Percentiles rank a stretch among this genome's conserved stretches.
phyloP scores from a whole-genome alignment of 1,284 basidiomycete genomes.

The Cutaneotrichosporon spelunceum region DNA sequence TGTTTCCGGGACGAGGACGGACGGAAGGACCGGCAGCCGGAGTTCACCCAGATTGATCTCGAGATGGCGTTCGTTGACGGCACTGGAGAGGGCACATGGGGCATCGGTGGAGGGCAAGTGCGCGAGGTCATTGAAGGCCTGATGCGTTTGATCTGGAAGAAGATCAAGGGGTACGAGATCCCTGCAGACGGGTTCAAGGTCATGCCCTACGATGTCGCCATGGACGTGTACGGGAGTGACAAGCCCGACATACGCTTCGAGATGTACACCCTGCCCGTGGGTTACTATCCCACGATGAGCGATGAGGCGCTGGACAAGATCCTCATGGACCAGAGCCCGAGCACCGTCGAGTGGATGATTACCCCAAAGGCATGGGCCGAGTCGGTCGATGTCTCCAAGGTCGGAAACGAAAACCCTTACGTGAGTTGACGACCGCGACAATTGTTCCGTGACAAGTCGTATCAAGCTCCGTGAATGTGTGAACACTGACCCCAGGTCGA shows the following conservation, averaged over 20 bases:
- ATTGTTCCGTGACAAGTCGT: background rate
- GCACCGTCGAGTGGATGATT: constrained; percentile 50
- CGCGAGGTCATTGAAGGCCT: constrained; percentile 70
- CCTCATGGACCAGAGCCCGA: constrained; percentile 44
- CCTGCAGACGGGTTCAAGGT: constrained; percentile 65
- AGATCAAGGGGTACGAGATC: constrained; percentile 57
- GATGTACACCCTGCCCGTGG: constrained; percentile 59
- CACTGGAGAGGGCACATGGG: constrained; percentile 58
- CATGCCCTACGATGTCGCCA: constrained; percentile 80
- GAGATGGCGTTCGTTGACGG: constrained; percentile 95
- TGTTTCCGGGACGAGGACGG: constrained; percentile 96
- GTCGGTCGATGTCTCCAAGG: constrained; percentile 33
- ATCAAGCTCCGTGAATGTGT: background rate
- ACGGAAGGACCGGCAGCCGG: constrained; percentile 88
- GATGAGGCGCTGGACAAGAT: constrained; percentile 48
- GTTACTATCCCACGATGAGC: constrained; percentile 49
- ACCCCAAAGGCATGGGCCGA: constrained; percentile 39
- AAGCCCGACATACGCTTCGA: constrained; percentile 89
- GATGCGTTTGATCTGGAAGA: constrained; percentile 69
- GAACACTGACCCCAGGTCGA: constrained; percentile 31
- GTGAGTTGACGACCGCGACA: constrained; percentile 29
- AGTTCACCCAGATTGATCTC: constrained; percentile 94
- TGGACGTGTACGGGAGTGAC: constrained; percentile 88
- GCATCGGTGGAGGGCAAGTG: constrained; percentile 77
- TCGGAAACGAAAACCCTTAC: constrained; percentile 36